Conservation (phyloP, 768 basidiomycete species). For the Psilocybe tampanensis region DNA sequence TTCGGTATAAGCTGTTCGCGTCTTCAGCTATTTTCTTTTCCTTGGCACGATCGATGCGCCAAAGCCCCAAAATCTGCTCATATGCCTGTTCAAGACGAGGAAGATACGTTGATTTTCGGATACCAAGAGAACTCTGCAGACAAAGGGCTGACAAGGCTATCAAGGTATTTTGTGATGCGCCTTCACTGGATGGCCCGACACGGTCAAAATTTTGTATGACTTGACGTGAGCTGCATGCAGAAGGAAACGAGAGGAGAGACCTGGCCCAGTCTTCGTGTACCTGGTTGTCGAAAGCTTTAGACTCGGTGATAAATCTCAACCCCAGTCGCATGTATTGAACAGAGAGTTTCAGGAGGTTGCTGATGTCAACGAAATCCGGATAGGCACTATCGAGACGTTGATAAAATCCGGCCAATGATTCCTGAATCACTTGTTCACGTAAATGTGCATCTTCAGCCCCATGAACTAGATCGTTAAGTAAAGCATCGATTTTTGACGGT, state of each 20-base stretch:
- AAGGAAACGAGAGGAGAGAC: slow-evolving; percentile 55
- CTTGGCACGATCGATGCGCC: slow-evolving; percentile 79
- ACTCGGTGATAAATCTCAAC: slow-evolving; percentile 50
- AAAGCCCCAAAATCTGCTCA: slow-evolving; percentile 75
- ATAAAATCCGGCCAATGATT: slow-evolving; percentile 75
- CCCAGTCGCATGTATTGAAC: slow-evolving; percentile 73
- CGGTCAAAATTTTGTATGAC: slow-evolving; percentile 30
- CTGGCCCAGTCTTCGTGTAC: slow-evolving; percentile 24
- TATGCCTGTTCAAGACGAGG: slow-evolving; percentile 52
- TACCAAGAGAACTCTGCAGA: slow-evolving; percentile 46
- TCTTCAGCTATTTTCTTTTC: slow-evolving; percentile 64
- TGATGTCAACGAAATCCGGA: slow-evolving; percentile 71
- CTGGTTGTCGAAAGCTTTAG: slow-evolving; percentile 2
- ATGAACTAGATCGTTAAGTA: slow-evolving; percentile 41
- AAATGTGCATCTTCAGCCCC: slow-evolving; percentile 39
- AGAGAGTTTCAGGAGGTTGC: slow-evolving; percentile 63
- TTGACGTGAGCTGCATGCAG: slow-evolving; percentile 42
- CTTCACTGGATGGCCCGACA: slow-evolving; percentile 28
- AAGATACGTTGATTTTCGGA: slow-evolving; percentile 32
- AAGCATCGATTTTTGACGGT: slow-evolving; percentile 47
- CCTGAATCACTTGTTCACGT: slow-evolving; percentile 76
- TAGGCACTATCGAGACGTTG: slow-evolving; percentile 74
- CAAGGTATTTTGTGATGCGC: slow-evolving; percentile 45
- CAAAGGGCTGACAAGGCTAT: slow-evolving; percentile 50
- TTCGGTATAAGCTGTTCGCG: slow-evolving; percentile 77